Percentiles rank a stretch among this genome's conserved stretches.
Conservation (phyloP, 495 filamentous ascomycete genomes). For the Achaetomiella virescens region DNA sequence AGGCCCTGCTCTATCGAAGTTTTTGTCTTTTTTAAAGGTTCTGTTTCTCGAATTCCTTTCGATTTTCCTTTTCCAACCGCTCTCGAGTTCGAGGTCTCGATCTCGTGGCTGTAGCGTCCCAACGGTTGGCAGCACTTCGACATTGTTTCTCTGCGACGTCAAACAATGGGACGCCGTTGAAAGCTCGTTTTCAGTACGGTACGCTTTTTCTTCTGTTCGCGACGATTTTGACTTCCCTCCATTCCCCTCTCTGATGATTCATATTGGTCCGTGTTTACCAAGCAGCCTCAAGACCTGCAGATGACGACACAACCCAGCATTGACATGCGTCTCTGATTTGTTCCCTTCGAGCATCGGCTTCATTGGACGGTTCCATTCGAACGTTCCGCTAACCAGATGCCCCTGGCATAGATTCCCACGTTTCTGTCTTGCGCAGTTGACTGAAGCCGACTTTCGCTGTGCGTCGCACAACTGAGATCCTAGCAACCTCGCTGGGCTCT, state of each 20-base stretch:
- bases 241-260: constrained; percentile 64
- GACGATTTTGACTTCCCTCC: neutral
- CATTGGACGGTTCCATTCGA: neutral
- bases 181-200: constrained; percentile 64
- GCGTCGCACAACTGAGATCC: neutral
- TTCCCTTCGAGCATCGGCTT: neutral
- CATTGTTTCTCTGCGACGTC: constrained; percentile 52
- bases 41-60: constrained; percentile 16
- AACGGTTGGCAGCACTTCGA: neutral
- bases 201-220: constrained; percentile 51
- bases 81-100: neutral
- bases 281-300: constrained; percentile 94
- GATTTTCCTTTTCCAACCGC: constrained; percentile 10
- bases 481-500: too few relatives aligned
- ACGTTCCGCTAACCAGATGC: constrained; percentile 5
- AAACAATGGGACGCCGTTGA: constrained; percentile 51
- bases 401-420: neutral
- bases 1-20: constrained; percentile 10
- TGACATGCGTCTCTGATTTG: constrained; percentile 74
- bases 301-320: constrained; percentile 75
- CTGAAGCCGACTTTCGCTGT: neutral
- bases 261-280: constrained; percentile 99
- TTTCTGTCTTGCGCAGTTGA: neutral
- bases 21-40: constrained; percentile 20
- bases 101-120: neutral